These are phyloP conservation scores for Cercis canadensis DNA, from an alignment of 306 rosid species.

Conservation along the genomic window DNA sequence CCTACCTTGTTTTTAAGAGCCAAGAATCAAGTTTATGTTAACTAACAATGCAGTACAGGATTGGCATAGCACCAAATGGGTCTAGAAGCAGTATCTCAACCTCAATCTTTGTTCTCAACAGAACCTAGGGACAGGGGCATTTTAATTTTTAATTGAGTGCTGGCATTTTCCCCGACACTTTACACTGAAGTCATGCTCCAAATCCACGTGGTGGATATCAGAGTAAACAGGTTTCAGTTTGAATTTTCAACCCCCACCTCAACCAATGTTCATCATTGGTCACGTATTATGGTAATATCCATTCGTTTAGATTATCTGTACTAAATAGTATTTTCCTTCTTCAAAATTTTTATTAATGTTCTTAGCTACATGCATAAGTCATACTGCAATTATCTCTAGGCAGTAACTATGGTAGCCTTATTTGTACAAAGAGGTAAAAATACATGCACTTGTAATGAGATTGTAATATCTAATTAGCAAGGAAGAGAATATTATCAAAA, in stretches of 20 bases:
- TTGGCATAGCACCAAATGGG: conserved; percentile 23
- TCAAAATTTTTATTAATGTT: conserved; percentile 14
- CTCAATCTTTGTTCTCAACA: conserved; percentile 28
- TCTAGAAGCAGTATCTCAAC: conserved; percentile 19
- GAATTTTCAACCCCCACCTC: too few relatives aligned
- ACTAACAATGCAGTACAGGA: conserved; percentile 11
- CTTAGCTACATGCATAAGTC: conserved; percentile 21
- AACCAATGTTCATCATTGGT: too few relatives aligned
- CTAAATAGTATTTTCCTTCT: too few relatives aligned
- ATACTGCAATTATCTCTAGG: background rate
- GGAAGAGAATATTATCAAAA: conserved; percentile 30
- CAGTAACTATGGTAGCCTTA: background rate
- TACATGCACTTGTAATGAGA: background rate
- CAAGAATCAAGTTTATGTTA: background rate
- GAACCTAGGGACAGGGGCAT: background rate
- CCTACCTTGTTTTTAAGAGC: background rate
- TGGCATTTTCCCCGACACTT: too few relatives aligned
- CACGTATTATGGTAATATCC: too few relatives aligned
- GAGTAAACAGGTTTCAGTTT: too few relatives aligned
- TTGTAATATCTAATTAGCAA: conserved; percentile 19
- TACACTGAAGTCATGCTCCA: too few relatives aligned
- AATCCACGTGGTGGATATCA: too few relatives aligned
- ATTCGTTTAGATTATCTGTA: too few relatives aligned
- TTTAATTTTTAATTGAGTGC: background rate
- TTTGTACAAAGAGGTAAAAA: background rate